Percentiles rank a stretch among this genome's conserved stretches.
phyloP scores from a whole-genome alignment of 306 rosid species.

The Gastrolobium bilobum region DNA sequence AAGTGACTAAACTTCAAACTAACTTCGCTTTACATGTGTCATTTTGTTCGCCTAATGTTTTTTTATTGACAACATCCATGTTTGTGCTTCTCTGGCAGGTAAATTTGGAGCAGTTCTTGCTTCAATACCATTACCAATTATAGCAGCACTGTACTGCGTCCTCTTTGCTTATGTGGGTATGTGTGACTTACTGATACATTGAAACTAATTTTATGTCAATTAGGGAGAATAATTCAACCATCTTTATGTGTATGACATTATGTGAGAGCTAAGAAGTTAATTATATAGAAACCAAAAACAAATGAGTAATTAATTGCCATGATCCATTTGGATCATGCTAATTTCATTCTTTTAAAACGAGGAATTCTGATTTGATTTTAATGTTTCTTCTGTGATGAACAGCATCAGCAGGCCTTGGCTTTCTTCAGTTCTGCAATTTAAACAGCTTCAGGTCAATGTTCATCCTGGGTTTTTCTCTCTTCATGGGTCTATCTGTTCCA shows the following conservation, averaged over 20 bases:
- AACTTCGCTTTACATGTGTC: background rate
- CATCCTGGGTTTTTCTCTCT: conserved; percentile 84
- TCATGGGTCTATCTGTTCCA: conserved; percentile 84
- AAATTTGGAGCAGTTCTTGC: conserved; percentile 96
- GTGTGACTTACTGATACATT: conserved; percentile 36
- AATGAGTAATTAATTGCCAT: conserved; percentile 3
- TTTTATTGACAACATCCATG: conserved; percentile 20
- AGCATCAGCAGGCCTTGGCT: conserved; percentile 79
- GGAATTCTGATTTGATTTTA: background rate
- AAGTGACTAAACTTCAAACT: conserved; percentile 1
- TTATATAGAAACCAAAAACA: conserved; percentile 5
- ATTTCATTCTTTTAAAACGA: background rate
- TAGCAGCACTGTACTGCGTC: conserved; percentile 85
- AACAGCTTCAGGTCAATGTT: conserved; percentile 81
- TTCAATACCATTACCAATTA: conserved; percentile 82
- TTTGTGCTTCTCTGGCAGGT: conserved; percentile 61
- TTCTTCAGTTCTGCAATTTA: conserved; percentile 88
- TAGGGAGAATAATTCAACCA: background rate
- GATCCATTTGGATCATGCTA: background rate
- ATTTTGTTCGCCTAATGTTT: conserved; percentile 24
- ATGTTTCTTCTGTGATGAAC: conserved; percentile 48
- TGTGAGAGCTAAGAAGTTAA: background rate
- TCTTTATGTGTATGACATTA: background rate
- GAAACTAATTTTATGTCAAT: background rate
- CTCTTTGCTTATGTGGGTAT: conserved; percentile 88